A percentile compares a stretch with the other conserved stretches of the same genome.
Conservation (phyloP, 1,139 yeast species). For the Maudiozyma humilis region DNA sequence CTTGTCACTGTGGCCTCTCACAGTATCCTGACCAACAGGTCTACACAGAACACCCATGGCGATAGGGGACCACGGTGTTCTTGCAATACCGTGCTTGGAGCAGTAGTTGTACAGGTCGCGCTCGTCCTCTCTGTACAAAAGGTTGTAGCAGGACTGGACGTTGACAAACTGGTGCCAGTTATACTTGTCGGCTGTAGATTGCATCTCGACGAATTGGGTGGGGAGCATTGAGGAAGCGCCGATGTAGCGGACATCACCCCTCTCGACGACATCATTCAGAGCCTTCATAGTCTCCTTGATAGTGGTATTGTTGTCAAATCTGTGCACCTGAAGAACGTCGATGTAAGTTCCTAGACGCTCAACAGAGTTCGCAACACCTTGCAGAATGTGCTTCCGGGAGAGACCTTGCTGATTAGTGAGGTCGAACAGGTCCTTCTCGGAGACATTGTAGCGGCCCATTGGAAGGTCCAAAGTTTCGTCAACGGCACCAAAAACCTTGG, state of each 20-base stretch:
- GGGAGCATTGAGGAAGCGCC: conserved; percentile 47
- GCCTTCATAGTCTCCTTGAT: conserved; percentile 42
- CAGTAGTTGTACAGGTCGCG: conserved; percentile 42
- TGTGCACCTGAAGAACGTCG: conserved; percentile 41
- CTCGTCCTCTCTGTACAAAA: conserved; percentile 46
- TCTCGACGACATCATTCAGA: conserved; percentile 39
- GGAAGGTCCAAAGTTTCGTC: conserved; percentile 5
- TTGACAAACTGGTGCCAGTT: conserved; percentile 43
- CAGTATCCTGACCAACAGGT: conserved; percentile 1
- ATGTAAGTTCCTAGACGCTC: conserved; percentile 34
- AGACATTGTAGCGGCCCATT: neutral
- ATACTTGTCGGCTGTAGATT: conserved; percentile 38
- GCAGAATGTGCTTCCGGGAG: conserved; percentile 41
- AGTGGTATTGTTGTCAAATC: conserved; percentile 37
- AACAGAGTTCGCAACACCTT: conserved; percentile 23
- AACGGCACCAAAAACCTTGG: conserved; percentile 6
- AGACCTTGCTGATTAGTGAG: conserved; percentile 33
- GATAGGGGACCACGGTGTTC: conserved; percentile 46
- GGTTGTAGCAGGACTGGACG: conserved; percentile 45
- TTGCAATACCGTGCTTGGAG: conserved; percentile 33
- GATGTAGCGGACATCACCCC: conserved; percentile 39
- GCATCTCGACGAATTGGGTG: conserved; percentile 39
- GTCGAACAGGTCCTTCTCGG: conserved; percentile 11
- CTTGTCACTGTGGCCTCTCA: neutral
- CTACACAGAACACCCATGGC: conserved; percentile 41